Conservation (phyloP, 139 green algal species). For the Desmodesmus armatus region DNA sequence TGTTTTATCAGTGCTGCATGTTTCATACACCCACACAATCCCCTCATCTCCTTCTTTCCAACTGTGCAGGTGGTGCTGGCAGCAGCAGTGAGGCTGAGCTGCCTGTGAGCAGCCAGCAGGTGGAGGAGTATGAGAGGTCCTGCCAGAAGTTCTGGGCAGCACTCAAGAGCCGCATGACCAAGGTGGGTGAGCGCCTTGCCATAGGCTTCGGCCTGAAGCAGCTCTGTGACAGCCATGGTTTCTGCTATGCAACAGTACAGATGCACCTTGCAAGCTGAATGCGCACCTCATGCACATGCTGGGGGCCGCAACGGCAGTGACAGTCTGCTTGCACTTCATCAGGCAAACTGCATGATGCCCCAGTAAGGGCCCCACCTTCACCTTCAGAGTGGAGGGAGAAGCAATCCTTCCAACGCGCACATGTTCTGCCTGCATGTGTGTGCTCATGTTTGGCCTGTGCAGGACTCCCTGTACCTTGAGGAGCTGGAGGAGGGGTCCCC, state of each 20-base stretch:
- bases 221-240: not conserved
- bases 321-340: not conserved
- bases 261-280: too few species aligned
- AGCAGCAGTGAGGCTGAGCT: not conserved
- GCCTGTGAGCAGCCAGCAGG: not conserved
- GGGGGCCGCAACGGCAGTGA: too few species aligned
- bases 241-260: not conserved
- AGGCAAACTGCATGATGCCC: not conserved
- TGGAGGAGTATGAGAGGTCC: constrained; percentile 7
- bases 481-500: constrained; percentile 20
- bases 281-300: too few species aligned
- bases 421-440: not conserved
- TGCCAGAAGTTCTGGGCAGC: too few species aligned
- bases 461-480: constrained; percentile 5
- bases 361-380: not conserved
- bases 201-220: too few species aligned
- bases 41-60: too few species aligned
- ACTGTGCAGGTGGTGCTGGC: not conserved
- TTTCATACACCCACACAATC: not conserved
- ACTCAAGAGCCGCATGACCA: too few species aligned
- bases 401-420: not conserved
- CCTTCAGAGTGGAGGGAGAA: not conserved
- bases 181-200: too few species aligned
- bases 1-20: not conserved
- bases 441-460: not conserved